Evolutionary conservation across 257 asterid genomes (phyloP).

Genomic region (Nemophila menziesii): DNA sequence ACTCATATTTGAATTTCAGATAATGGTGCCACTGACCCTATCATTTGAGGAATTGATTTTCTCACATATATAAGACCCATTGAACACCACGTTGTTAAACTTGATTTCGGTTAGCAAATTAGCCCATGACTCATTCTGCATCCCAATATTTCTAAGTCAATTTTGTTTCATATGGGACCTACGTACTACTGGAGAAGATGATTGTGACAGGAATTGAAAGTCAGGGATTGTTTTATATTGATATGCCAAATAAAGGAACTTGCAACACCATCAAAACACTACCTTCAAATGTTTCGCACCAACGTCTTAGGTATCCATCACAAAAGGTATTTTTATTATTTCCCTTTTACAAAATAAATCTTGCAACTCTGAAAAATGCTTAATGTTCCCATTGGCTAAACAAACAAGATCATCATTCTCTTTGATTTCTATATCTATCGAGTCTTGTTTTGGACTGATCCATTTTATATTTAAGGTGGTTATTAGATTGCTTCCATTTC

Average conservation of each 20-base stretch:
- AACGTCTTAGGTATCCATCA: conserved; percentile 5
- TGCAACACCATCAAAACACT: not conserved
- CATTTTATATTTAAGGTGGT: conserved; percentile 14
- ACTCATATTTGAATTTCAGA: conserved; percentile 7
- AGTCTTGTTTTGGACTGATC: conserved; percentile 4
- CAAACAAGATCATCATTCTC: conserved; percentile 4
- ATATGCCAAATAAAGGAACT: not conserved
- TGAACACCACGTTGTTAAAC: not conserved
- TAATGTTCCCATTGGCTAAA: conserved; percentile 4
- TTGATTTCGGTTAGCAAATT: conserved; percentile 2
- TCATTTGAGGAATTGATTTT: not conserved
- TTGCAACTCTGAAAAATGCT: not conserved
- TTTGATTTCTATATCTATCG: no score
- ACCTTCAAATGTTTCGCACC: not conserved
- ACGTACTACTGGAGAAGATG: conserved; percentile 10
- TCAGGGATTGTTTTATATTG: conserved; percentile 5
- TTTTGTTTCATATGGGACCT: conserved; percentile 11
- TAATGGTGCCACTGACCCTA: conserved; percentile 8
- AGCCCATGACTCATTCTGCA: not conserved
- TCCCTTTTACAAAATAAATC: not conserved
- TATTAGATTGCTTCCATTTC: conserved; percentile 8
- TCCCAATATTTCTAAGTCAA: not conserved
- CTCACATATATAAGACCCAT: not conserved
- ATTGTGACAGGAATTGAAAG: conserved; percentile 8
- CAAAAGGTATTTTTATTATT: not conserved